Evolutionary conservation across 2,329 filamentous ascomycete genomes (phyloP).

Genomic region (Thelonectria olida): DNA sequence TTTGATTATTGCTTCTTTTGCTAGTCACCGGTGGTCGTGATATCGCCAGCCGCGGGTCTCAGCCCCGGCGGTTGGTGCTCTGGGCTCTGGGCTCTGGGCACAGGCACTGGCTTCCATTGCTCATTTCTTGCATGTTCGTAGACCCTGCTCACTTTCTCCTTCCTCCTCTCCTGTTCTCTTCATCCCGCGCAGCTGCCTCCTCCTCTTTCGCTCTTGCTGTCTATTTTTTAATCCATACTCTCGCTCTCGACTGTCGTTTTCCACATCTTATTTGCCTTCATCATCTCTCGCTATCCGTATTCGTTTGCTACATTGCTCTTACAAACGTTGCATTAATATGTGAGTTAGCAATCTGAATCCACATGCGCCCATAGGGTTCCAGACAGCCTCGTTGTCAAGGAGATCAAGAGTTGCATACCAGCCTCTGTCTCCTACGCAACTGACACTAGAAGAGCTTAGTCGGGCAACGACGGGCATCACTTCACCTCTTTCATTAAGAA

Average conservation of each 20-base stretch:
- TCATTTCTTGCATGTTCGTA: background rate
- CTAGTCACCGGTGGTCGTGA: constrained; percentile 32
- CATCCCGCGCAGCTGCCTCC: constrained; percentile 15
- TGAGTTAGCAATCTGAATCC: constrained; percentile 4
- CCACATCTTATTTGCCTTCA: background rate
- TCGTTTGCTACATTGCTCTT: constrained; percentile 14
- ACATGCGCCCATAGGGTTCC: background rate
- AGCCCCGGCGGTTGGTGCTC: constrained; percentile 23
- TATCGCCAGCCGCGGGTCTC: constrained; percentile 41
- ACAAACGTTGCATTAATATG: constrained; percentile 15
- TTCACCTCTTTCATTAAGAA: background rate
- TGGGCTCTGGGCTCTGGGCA: background rate
- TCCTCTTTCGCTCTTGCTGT: background rate
- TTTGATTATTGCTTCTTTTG: constrained; percentile 30
- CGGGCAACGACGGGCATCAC: background rate
- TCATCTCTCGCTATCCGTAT: background rate
- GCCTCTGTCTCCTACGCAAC: background rate
- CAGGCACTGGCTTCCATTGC: background rate
- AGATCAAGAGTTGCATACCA: constrained; percentile 8
- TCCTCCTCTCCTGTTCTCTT: constrained; percentile 1
- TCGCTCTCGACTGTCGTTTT: constrained; percentile 6
- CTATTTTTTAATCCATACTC: background rate
- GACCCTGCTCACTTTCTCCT: constrained; percentile 8
- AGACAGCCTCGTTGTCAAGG: constrained; percentile 6
- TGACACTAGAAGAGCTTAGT: background rate